Conservation (phyloP, 2,329 filamentous ascomycete species). For the Trichoderma polysporum region DNA sequence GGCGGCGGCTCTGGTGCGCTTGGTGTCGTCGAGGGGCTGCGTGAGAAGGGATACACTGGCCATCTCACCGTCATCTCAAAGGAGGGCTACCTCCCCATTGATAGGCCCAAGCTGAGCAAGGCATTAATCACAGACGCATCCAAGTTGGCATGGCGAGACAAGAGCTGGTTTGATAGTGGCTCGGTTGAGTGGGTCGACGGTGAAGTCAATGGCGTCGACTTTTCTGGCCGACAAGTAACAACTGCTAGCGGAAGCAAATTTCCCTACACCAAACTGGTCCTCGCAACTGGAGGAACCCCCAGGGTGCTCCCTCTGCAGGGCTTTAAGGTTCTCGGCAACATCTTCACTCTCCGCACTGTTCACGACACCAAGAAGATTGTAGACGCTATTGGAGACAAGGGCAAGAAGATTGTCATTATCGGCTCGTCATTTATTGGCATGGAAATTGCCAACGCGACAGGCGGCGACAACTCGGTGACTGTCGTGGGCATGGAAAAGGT, state of each 20-base stretch:
- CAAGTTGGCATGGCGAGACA: conserved; percentile 75
- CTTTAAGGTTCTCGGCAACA: conserved; percentile 81
- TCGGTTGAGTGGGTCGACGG: conserved; percentile 58
- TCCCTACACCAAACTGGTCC: conserved; percentile 81
- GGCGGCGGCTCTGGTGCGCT: conserved; percentile 84
- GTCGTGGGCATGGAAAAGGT: conserved; percentile 85
- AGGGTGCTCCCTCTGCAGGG: conserved; percentile 75
- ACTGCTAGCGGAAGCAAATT: conserved; percentile 72
- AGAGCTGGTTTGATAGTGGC: conserved; percentile 71
- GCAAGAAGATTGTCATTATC: conserved; percentile 89
- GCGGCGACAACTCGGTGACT: conserved; percentile 77
- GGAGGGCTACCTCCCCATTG: conserved; percentile 84
- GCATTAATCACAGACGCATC: conserved; percentile 77
- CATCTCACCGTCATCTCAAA: conserved; percentile 78
- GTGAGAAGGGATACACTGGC: conserved; percentile 77
- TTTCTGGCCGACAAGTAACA: conserved; percentile 68
- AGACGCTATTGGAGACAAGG: conserved; percentile 73
- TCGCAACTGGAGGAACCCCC: conserved; percentile 83
- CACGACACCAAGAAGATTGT: conserved; percentile 76
- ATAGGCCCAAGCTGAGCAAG: conserved; percentile 94
- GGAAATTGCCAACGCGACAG: conserved; percentile 86
- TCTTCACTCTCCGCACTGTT: conserved; percentile 81
- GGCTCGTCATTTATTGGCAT: conserved; percentile 97
- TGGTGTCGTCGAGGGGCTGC: conserved; percentile 77
- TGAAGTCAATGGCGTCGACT: conserved; percentile 74